Conservation (phyloP, 495 filamentous ascomycete species). For the Aspergillus affinis region DNA sequence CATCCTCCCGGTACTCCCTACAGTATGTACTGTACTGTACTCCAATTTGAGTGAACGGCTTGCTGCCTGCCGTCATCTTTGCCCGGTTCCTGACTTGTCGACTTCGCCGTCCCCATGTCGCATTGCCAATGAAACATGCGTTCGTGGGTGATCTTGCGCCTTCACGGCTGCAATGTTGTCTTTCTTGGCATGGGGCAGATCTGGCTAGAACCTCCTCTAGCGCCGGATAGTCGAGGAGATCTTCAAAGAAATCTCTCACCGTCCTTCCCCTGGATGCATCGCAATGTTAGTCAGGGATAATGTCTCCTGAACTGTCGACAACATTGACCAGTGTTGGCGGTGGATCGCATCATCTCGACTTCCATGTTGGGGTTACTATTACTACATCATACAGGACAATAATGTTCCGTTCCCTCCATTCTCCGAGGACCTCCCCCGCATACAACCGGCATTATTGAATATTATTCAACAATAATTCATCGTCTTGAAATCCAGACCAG, state of each 20-base stretch:
- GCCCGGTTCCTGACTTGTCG: not conserved
- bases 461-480: not conserved
- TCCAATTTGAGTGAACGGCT: too few species aligned
- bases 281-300: not conserved
- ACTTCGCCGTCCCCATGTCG: not conserved
- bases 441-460: too few species aligned
- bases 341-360: not conserved
- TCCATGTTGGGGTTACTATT: not conserved
- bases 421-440: too few species aligned
- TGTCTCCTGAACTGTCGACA: not conserved
- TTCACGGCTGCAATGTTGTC: not conserved
- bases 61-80: not conserved
- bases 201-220: conserved; percentile 1
- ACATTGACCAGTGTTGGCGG: not conserved
- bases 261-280: conserved; percentile 9
- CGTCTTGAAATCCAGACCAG: not conserved
- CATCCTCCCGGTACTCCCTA: too few species aligned
- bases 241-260: conserved; percentile 16
- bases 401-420: too few species aligned
- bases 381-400: too few species aligned
- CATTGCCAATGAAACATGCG: not conserved
- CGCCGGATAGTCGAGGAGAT: not conserved
- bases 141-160: not conserved
- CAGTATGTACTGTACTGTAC: too few species aligned
- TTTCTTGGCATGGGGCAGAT: conserved; percentile 5